Base-by-base conservation (phyloP, 1,139 yeast genomes). In the Hansenula lynferdii region DNA sequence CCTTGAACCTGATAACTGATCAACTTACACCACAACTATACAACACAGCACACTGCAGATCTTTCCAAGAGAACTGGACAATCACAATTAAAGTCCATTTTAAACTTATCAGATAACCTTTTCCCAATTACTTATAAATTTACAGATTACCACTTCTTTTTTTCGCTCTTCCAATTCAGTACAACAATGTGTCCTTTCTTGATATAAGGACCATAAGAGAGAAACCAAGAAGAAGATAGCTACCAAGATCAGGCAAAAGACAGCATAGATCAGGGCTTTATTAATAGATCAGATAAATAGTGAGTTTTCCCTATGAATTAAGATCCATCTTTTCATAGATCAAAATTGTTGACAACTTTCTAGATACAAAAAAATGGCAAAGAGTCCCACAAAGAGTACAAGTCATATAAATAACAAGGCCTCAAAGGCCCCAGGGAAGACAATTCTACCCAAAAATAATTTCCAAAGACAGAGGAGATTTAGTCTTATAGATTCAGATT, bases 401-500 rank as follows among this genome's bases (percentile, higher is more conserved):
- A 29, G 33, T 26, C 42, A 19, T 28, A 23, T 20, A 25, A 31
- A 18, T n/a, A 37, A 39, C 15, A 49, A 41, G 31, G 30, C 45
- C 58, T 20, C 39, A 0, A 37, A 37, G 16, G 40, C 37, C 11
- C 40, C 40, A 22, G 40, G 40, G 14, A 37, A 37, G 14, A 29
- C 40, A 11, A 25, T 28, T 15, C 28, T 37, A 8, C 55, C 55
- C 46, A 49, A 37, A 35, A 39, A 35, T 20, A 43, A 41, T 7
- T 33, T 35, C n/a, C 48, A 42, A 32, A 30, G 16, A 28, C 56
- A 53, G 37, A 47, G 57, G 36, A 49, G 54, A 24, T 53, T 53
- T 35, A 50, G 54, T 31, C 41, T 53, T 9, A 42, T 53, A 4
- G 57, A 53, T 27, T 51, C 56, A 3, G 57, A 53, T 18, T 52